phyloP scores from a whole-genome alignment of 1,284 basidiomycete species.

The Ustilago loliicola region DNA sequence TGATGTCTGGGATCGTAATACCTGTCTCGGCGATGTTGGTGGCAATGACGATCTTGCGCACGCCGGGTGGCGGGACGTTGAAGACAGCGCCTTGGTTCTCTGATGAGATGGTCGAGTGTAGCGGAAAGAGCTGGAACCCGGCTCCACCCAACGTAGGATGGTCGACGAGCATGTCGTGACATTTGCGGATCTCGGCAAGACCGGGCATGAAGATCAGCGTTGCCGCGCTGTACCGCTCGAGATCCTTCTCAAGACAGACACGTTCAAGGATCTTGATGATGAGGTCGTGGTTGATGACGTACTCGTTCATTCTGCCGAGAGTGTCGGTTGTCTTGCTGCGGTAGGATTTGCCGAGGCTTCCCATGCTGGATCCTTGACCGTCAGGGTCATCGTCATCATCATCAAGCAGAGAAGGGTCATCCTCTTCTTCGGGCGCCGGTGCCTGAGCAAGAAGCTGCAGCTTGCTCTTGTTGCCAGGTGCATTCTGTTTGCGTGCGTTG shows the following conservation, averaged over 20 bases:
- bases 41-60: slow-evolving; percentile 88
- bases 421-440: slow-evolving; percentile 75
- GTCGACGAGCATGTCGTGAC: slow-evolving; percentile 84
- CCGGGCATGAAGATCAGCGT: slow-evolving; percentile 95
- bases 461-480: slow-evolving; percentile 74
- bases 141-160: slow-evolving; percentile 81
- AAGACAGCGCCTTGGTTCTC: slow-evolving; percentile 93
- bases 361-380: slow-evolving; percentile 70
- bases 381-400: slow-evolving; percentile 79
- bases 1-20: slow-evolving; percentile 97
- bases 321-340: slow-evolving; percentile 81
- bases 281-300: slow-evolving; percentile 76
- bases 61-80: slow-evolving; percentile 82
- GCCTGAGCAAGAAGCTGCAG: slow-evolving; percentile 75
- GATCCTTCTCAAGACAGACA: slow-evolving; percentile 80
- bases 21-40: slow-evolving; percentile 88
- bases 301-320: slow-evolving; percentile 88
- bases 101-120: slow-evolving; percentile 81
- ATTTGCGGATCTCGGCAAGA: slow-evolving; percentile 82
- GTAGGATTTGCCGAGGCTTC: slow-evolving; percentile 75
- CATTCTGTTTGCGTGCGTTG: slow-evolving; percentile 51
- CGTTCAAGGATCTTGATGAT: slow-evolving; percentile 87
- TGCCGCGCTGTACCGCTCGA: slow-evolving; percentile 80
- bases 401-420: slow-evolving; percentile 81
- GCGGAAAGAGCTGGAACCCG: slow-evolving; percentile 83